phyloP scores from a whole-genome alignment of 495 filamentous ascomycete species.

The Penicillium arizonense region DNA sequence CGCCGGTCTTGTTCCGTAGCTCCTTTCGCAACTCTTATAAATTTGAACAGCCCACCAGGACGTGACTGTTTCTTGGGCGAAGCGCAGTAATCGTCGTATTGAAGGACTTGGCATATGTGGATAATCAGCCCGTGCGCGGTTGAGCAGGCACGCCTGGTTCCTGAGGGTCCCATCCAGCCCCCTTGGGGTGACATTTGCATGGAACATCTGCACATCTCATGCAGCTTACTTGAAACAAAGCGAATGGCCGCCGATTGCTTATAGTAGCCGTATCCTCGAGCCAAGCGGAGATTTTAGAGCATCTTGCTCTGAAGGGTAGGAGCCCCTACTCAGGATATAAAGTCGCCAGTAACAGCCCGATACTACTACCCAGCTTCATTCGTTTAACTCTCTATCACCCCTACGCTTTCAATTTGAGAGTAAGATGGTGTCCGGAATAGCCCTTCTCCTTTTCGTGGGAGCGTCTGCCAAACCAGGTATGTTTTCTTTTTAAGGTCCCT shows the following conservation, averaged over 20 bases:
- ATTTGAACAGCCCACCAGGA: not conserved
- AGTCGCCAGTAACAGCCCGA: not conserved
- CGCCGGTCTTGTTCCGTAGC: not conserved
- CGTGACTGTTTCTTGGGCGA: not conserved
- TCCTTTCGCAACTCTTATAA: not conserved
- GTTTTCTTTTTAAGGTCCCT: not conserved
- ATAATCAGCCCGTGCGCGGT: not conserved
- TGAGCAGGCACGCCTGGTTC: not conserved
- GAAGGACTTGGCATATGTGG: not conserved
- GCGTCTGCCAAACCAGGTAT: not conserved
- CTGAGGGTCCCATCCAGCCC: not conserved
- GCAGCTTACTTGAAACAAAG: conserved; percentile 1
- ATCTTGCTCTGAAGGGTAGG: not conserved
- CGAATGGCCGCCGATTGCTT: not conserved
- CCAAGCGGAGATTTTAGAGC: not conserved
- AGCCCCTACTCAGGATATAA: not conserved
- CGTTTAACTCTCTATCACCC: not conserved
- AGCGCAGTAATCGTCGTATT: not conserved
- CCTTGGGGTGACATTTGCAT: not conserved
- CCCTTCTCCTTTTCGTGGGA: not conserved
- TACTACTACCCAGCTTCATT: not conserved
- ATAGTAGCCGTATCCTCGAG: not conserved
- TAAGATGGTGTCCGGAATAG: not conserved
- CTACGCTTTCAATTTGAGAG: not conserved
- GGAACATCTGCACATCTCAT: not conserved